Percentiles rank a stretch among this genome's conserved stretches.
Conservation (phyloP, 108 stramenopile genomes). For the Cyclotella kingstonii region DNA sequence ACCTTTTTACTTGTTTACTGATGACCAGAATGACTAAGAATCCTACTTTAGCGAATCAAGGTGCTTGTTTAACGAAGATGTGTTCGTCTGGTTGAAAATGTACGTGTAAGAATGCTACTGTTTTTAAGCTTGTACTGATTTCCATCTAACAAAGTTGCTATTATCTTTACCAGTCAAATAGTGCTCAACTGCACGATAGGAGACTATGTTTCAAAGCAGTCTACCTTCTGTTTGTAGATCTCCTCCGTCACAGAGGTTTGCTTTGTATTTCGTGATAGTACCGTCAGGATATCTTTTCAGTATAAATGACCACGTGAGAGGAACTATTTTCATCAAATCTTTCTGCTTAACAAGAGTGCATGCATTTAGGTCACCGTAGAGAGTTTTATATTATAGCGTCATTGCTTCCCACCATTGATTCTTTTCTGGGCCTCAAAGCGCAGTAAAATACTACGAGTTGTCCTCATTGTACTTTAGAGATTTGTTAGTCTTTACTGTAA, state of each 20-base stretch:
- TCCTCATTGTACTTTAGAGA: not conserved
- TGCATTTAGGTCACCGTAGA: no score
- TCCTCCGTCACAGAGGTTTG: slow-evolving; percentile 41
- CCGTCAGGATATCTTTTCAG: slow-evolving; percentile 53
- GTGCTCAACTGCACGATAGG: slow-evolving; percentile 51
- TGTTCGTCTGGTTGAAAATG: slow-evolving; percentile 25
- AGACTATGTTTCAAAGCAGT: slow-evolving; percentile 34
- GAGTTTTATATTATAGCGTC: not conserved
- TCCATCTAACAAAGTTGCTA: not conserved
- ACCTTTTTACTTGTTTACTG: no score
- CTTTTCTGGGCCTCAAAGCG: not conserved
- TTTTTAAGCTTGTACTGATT: slow-evolving; percentile 9
- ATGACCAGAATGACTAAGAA: no score
- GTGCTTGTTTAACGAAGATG: no score
- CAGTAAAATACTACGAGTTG: not conserved
- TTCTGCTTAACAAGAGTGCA: not conserved
- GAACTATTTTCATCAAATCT: slow-evolving; percentile 13
- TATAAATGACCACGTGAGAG: slow-evolving; percentile 48
- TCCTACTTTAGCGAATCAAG: no score
- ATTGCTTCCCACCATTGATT: not conserved
- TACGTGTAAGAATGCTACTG: slow-evolving; percentile 49
- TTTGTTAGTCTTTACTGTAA: not conserved
- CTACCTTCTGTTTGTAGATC: slow-evolving; percentile 32
- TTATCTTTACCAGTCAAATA: slow-evolving; percentile 23
- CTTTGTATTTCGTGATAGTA: slow-evolving; percentile 45